A percentile compares a stretch with the other conserved stretches of the same genome.
Evolutionary conservation across 2,329 filamentous ascomycete species (phyloP).

Genomic region (Mariannaea elegans): DNA sequence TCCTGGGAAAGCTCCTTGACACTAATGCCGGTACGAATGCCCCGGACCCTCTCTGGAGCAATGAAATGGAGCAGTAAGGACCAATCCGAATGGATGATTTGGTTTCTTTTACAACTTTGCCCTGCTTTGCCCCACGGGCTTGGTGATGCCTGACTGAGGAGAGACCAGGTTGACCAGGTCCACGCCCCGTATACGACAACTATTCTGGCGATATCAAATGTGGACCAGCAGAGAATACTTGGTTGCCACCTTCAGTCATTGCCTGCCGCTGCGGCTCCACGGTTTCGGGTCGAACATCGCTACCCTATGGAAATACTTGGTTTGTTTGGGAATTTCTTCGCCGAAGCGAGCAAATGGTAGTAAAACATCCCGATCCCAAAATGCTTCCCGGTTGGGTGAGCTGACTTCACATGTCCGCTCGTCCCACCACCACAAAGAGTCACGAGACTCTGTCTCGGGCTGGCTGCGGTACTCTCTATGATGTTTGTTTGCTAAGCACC

Average conservation of each 20-base stretch:
- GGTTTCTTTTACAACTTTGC: constrained; percentile 19
- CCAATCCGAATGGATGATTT: constrained; percentile 25
- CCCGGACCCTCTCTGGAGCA: constrained; percentile 7
- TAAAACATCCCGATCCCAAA: constrained; percentile 13
- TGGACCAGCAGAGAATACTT: constrained; percentile 2
- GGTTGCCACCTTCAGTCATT: constrained; percentile 6
- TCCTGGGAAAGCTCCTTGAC: not conserved
- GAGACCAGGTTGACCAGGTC: constrained; percentile 1
- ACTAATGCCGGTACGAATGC: not conserved
- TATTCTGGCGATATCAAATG: constrained; percentile 18
- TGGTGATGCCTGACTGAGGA: constrained; percentile 31
- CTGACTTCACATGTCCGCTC: constrained; percentile 31
- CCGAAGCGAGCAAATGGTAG: constrained; percentile 6
- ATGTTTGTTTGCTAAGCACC: constrained; percentile 10
- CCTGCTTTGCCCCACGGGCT: constrained; percentile 15
- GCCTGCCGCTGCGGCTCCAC: constrained; percentile 20
- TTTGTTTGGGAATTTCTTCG: constrained; percentile 1
- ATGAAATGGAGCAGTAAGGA: constrained; percentile 24
- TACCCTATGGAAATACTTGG: constrained; percentile 3
- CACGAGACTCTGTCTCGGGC: constrained; percentile 27
- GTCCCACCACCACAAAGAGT: constrained; percentile 24
- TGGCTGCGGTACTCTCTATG: constrained; percentile 3
- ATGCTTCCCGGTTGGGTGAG: constrained; percentile 15
- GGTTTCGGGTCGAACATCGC: constrained; percentile 13
- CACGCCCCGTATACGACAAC: constrained; percentile 13